Conservation (phyloP, 306 rosid species). For the Aeschynomene evenia region DNA sequence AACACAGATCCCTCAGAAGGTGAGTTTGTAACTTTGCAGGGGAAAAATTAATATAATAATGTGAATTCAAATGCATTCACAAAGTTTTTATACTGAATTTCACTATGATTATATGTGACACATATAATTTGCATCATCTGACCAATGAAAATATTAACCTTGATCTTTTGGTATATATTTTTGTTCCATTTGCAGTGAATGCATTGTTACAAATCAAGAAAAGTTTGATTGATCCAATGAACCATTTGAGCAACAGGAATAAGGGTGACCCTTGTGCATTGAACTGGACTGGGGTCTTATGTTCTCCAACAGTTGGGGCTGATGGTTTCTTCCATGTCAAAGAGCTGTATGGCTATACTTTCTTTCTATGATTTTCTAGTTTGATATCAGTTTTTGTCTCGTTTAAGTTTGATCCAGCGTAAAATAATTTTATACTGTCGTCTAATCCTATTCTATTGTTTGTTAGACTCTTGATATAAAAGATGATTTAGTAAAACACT, state of each 20-base stretch:
- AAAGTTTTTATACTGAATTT: slow-evolving; percentile 2
- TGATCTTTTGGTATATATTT: not conserved
- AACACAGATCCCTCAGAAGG: slow-evolving; percentile 76
- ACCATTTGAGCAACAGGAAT: slow-evolving; percentile 53
- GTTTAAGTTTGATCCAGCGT: too few species aligned
- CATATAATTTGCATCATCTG: slow-evolving; percentile 10
- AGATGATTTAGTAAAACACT: too few species aligned
- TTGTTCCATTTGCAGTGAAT: slow-evolving; percentile 52
- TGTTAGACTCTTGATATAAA: too few species aligned
- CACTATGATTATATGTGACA: not conserved
- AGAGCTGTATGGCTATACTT: slow-evolving; percentile 55
- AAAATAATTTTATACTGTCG: too few species aligned
- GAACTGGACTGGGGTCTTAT: slow-evolving; percentile 72
- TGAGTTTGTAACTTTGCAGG: slow-evolving; percentile 31
- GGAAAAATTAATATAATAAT: too few species aligned
- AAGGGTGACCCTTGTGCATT: slow-evolving; percentile 68
- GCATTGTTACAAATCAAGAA: slow-evolving; percentile 60
- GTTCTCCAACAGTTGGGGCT: slow-evolving; percentile 29
- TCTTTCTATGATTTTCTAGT: not conserved
- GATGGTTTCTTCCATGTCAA: slow-evolving; percentile 62
- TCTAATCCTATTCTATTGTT: too few species aligned
- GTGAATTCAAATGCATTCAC: not conserved
- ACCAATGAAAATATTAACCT: not conserved
- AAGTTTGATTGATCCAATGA: slow-evolving; percentile 58
- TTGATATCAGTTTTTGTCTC: not conserved